Evolutionary conservation across 2,329 filamentous ascomycete species (phyloP).

Genomic region (Fonsecaea pedrosoi): DNA sequence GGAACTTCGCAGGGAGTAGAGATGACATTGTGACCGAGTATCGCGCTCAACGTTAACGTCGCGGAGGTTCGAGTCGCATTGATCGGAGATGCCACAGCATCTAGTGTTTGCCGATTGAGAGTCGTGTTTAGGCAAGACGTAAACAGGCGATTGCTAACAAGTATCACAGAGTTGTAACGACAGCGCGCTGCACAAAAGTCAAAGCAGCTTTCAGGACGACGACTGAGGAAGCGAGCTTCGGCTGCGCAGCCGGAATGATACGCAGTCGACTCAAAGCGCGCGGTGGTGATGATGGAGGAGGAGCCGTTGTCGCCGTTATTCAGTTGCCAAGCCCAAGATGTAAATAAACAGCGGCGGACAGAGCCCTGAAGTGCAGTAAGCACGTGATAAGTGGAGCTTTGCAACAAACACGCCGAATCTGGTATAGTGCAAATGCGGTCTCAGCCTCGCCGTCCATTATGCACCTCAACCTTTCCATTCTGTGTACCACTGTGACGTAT

Average conservation of each 20-base stretch:
- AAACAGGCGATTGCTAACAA: not conserved
- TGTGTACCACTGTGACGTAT: not conserved
- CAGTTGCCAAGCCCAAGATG: slow-evolving; percentile 1
- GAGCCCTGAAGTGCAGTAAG: not conserved
- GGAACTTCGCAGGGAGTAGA: slow-evolving; percentile 75
- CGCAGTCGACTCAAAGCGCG: not conserved
- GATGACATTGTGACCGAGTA: slow-evolving; percentile 38
- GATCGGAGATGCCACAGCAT: slow-evolving; percentile 23
- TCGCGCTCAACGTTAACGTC: not conserved
- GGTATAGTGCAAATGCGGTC: not conserved
- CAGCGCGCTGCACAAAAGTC: not conserved
- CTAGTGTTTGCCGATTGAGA: slow-evolving; percentile 11
- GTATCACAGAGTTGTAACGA: not conserved
- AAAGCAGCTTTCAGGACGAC: not conserved
- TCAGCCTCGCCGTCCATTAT: slow-evolving; percentile 3
- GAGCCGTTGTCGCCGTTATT: not conserved
- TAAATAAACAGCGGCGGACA: not conserved
- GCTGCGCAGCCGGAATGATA: not conserved
- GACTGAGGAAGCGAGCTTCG: not conserved
- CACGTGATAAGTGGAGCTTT: not conserved
- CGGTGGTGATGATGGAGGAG: not conserved
- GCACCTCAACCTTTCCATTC: not conserved
- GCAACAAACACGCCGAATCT: not conserved
- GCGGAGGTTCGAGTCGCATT: slow-evolving; percentile 16
- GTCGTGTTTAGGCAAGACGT: not conserved